These are phyloP conservation scores for Ceratobasidium sp. DNA, from an alignment of 1,284 basidiomycete species.

Conservation along the genomic window DNA sequence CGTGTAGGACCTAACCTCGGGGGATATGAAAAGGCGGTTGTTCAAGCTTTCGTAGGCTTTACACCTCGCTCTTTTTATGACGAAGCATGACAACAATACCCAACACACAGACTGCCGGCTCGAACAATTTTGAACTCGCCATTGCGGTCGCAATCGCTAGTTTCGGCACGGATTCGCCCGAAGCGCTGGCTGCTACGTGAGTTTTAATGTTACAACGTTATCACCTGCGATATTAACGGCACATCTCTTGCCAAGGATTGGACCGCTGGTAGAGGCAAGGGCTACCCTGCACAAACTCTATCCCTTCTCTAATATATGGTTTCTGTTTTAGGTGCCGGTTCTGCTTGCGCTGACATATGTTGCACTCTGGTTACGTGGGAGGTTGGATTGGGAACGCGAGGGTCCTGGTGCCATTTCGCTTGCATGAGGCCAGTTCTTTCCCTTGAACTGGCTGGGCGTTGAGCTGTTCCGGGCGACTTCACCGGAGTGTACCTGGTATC, in stretches of 20 bases:
- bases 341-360: slow-evolving; percentile 80
- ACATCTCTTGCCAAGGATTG: slow-evolving; percentile 59
- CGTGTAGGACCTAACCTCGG: slow-evolving; percentile 55
- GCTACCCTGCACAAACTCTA: neutral
- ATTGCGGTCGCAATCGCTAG: slow-evolving; percentile 86
- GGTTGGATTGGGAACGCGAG: slow-evolving; percentile 63
- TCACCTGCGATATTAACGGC: neutral
- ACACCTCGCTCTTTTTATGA: slow-evolving; percentile 62
- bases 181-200: slow-evolving; percentile 80
- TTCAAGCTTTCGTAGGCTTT: slow-evolving; percentile 66
- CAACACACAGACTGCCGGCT: slow-evolving; percentile 60
- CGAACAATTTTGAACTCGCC: slow-evolving; percentile 76
- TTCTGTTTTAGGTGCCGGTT: slow-evolving; percentile 67
- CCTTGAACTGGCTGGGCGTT: neutral
- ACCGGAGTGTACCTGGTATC: neutral
- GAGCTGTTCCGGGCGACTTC: neutral
- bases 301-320: neutral
- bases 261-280: slow-evolving; percentile 78
- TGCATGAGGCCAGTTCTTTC: neutral
- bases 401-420: slow-evolving; percentile 37
- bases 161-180: slow-evolving; percentile 79
- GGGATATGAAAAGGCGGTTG: slow-evolving; percentile 78
- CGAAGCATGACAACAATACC: slow-evolving; percentile 48
- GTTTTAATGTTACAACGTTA: neutral
- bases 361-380: slow-evolving; percentile 67